A percentile compares a stretch with the other conserved stretches of the same genome.
phyloP scores from a whole-genome alignment of 345 rosid species.

The Dipteronia dyeriana region DNA sequence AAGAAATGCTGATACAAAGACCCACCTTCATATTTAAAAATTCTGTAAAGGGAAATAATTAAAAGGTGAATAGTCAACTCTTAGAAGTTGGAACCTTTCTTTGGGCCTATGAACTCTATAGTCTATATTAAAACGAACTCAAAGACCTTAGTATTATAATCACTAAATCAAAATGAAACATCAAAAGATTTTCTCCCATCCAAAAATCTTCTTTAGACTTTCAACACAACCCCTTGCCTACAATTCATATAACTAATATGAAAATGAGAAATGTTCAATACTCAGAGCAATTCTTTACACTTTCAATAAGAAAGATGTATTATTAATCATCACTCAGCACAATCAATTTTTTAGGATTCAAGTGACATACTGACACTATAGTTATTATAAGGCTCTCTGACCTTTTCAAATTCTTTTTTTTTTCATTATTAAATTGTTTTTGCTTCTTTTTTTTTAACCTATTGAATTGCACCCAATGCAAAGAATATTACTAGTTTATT shows the following conservation, averaged over 20 bases:
- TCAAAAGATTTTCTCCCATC: not conserved
- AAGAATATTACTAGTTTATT: too few relatives aligned
- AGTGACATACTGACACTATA: not conserved
- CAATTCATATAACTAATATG: not conserved
- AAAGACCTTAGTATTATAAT: not conserved
- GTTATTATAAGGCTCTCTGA: not conserved
- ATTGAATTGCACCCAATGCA: too few relatives aligned
- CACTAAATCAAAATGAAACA: not conserved
- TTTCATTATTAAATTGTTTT: not conserved
- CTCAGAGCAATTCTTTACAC: not conserved
- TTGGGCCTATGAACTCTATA: not conserved
- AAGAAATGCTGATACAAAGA: not conserved
- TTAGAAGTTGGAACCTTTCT: not conserved
- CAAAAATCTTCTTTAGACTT: not conserved
- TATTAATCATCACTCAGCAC: not conserved
- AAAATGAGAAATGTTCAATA: not conserved
- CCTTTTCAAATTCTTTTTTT: not conserved
- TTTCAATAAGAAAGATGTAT: not conserved
- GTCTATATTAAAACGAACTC: not conserved
- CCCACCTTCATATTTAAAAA: not conserved
- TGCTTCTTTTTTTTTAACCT: too few relatives aligned
- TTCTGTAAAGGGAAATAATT: not conserved
- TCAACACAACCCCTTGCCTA: not conserved
- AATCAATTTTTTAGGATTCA: not conserved
- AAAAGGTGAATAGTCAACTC: not conserved